Conservation (phyloP, 192 early-diverging fungal genomes). For the Coemansia sp. region DNA sequence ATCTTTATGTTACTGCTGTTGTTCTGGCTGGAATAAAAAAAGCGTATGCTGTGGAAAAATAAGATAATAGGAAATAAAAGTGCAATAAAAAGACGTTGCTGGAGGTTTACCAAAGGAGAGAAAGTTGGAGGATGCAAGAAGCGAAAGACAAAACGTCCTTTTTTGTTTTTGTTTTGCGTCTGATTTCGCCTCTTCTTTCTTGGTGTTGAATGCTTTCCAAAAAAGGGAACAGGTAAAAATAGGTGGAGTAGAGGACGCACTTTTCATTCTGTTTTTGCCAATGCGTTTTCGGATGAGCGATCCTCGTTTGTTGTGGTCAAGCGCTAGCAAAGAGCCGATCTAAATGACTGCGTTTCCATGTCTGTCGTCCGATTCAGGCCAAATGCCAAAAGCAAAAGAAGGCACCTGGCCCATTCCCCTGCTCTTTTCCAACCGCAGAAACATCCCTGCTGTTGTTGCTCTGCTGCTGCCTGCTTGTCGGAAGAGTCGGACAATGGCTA, state of each 20-base stretch:
- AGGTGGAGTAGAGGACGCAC: neutral
- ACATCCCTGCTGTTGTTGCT: no score
- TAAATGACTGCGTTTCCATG: no score
- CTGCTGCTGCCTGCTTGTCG: no score
- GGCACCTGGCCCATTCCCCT: no score
- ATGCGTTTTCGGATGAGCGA: constrained; percentile 2
- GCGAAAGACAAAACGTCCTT: neutral
- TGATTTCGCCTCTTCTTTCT: neutral
- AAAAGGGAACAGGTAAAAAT: no score
- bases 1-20: neutral
- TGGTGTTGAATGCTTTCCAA: neutral
- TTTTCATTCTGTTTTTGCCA: neutral
- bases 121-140: no score
- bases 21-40: neutral
- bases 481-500: no score
- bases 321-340: neutral
- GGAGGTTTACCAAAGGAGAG: no score
- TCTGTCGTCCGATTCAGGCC: no score
- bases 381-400: no score
- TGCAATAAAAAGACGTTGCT: constrained; percentile 1
- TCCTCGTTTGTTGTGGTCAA: neutral
- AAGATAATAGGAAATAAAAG: constrained; percentile 9
- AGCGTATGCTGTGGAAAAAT: neutral
- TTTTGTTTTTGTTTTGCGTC: constrained; percentile 1
- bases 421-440: no score